Base-by-base conservation (phyloP, 352 stramenopile species). In the Phytopythium mirpurense region DNA sequence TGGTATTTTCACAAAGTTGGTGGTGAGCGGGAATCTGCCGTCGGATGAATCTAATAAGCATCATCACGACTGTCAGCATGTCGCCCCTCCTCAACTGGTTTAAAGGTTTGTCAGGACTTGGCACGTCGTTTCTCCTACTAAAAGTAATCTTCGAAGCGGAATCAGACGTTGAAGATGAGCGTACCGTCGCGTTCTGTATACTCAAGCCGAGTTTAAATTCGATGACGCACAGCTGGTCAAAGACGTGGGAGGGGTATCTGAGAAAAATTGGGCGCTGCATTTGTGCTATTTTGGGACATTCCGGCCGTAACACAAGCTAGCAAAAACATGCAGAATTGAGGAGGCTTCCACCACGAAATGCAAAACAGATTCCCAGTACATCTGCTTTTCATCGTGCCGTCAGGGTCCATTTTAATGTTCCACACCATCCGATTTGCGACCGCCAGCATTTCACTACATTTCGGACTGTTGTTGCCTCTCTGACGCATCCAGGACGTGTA, bases 191-290 rank as follows among this genome's bases (percentile, higher is more conserved):
- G n/a, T n/a, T n/a, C n/a, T n/a, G n/a, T n/a, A 42, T 42, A 42
- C 18, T 24, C 14, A 14, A 42, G 4, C 6, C 18, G 23, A 42
- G 36, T 42, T 0, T n/a, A 42, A 42, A 42, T 42, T n/a, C 36
- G 36, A 42, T 42, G 21, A 42, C 36, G 36, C 36, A 42, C 16
- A 10, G 36, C 36, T 18, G 4, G 36, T 41, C 36, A 41, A 41
- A 41, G 36, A n/a, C 36, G 36, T 42, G 36, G 36, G 36, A 42
- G 36, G n/a, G 18, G 36, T n/a, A 42, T 42, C 36, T 42, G 36
- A 16, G 36, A 42, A 38, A 15, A 15, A 38, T 38, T 38, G 36
- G 18, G 36, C 18, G 36, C 18, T 9, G 36, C 11, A 15, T 15
- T 38, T 38, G 34, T 38, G n/a, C n/a, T n/a, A n/a, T n/a, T 38